Conservation (phyloP, 768 basidiomycete genomes). For the Xerocomellus amylosporus region DNA sequence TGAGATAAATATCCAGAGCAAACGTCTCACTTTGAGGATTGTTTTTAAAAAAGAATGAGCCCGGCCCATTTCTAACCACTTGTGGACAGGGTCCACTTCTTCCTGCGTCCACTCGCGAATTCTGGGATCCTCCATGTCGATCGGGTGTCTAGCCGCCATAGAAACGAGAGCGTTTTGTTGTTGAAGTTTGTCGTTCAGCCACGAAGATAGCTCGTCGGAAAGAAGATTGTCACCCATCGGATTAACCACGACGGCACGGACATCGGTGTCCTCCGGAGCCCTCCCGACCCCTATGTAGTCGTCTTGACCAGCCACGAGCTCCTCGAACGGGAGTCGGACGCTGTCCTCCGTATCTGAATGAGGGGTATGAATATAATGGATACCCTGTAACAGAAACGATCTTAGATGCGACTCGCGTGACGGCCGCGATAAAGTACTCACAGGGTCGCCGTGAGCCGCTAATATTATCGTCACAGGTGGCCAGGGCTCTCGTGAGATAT, state of each 20-base stretch:
- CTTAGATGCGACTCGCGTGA: not conserved
- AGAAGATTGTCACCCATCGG: conserved; percentile 26
- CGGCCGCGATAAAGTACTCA: conserved; percentile 6
- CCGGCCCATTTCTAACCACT: conserved; percentile 39
- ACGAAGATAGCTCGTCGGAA: conserved; percentile 34
- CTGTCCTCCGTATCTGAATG: conserved; percentile 16
- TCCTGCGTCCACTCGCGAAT: conserved; percentile 41
- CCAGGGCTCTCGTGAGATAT: conserved; percentile 33
- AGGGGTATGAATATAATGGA: conserved; percentile 29
- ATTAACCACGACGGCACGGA: conserved; percentile 16
- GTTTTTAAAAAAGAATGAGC: conserved; percentile 27
- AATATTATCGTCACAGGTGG: conserved; percentile 30
- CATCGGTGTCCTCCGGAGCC: conserved; percentile 16
- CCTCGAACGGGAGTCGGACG: conserved; percentile 23
- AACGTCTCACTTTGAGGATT: conserved; percentile 23
- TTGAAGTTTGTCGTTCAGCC: conserved; percentile 30
- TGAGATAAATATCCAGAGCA: not conserved
- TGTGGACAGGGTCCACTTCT: conserved; percentile 34
- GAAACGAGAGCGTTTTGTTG: conserved; percentile 19
- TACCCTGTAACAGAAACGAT: conserved; percentile 14
- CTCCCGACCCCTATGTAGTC: conserved; percentile 20
- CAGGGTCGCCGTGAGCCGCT: conserved; percentile 27
- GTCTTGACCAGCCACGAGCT: conserved; percentile 20
- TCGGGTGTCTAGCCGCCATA: conserved; percentile 18
- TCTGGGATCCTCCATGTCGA: conserved; percentile 35